Evolutionary conservation across 495 filamentous ascomycete species (phyloP), one percentile per base, ranked within the genome.

Genomic region (Lasiosphaeria ovina): DNA sequence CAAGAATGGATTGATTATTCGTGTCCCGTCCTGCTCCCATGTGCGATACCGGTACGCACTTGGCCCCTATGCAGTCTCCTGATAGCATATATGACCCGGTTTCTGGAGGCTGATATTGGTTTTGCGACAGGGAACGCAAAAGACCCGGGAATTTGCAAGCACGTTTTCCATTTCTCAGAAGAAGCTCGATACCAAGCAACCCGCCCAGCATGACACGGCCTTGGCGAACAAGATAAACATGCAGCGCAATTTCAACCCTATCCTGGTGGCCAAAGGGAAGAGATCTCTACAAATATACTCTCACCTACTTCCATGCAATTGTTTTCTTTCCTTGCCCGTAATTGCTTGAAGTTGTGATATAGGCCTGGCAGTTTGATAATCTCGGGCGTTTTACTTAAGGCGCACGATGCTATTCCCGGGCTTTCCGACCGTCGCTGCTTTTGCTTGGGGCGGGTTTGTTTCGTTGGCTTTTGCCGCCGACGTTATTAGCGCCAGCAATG

Each of bases 21-120:
- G 11, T n/a, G 12, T 11, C 12, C 44, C 11, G 44, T 9, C 5
- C 12, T 24, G 24, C 24, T 24, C 24, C 24, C 5, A 47, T 11
- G 44, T 5, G 12, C 6, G 44, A 8, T n/a, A 47, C 12, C 12
- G 44, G 44, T n/a, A 47, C 12, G 16, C 4, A n/a, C 44, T n/a
- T 11, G 12, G 8, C 38, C 5, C 5, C 44, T 0, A 47, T 14
- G 16, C 44, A 11, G 5, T 14, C 8, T 5, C 12, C 12, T 14
- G 44, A 47, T 47, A 47, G 5, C 12, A 47, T 47, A 47, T 47
- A 47, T 47, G 16, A n/a, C 44, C 44, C 44, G 44, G 44, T 47
- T 47, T n/a, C 44, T n/a, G 44, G 44, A n/a, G 16, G 44, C 24
- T 24, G 44, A 11, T 47, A n/a, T 47, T 47, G 44, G 44, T 47